Base-by-base conservation (phyloP, 768 basidiomycete species). In the Leccinum variicolor region DNA sequence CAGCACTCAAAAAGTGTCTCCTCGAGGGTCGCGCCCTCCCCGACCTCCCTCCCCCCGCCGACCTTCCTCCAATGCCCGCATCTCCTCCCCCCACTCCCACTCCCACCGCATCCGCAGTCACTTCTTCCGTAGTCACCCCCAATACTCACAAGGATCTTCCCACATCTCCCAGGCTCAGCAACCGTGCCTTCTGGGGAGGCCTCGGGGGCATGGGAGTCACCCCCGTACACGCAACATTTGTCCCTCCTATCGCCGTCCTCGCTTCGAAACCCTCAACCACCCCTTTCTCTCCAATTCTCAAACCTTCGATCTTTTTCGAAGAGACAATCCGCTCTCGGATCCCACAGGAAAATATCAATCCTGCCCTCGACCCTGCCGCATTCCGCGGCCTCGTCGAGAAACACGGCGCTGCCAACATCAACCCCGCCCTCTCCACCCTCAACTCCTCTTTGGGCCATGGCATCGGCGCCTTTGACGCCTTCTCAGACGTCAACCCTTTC, bases 111-210 rank as follows among this genome's bases (percentile, higher is more conserved):
- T 29, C 59, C 62, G 53, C 62, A 8, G 33, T 53, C 53, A 26
- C 65, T 56, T 61, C 66, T 29, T 64, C 72, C 28, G 71, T 81
- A 41, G 70, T 89, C 57, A 84, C 82, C 0, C 82, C 87, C 9
- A 92, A 92, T 66, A 85, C 85, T 0, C 84, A 87, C 64, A 94
- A 94, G 62, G 91, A 94, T 60, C 75, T 91, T 6, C 82, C 87
- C 2, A 79, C 80, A 1, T 84, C 85, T 1, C 85, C 85, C 11
- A 78, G 84, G 43, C 72, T 84, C 54, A 75, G 75, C 50, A 67
- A 65, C 48, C 50, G 78, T 71, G 51, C 76, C 69, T 93, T 94
- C 79, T 96, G 94, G 94, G 92, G 90, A 36, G 90, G 89, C n/a
- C 74, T 76, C 50, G 76, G 78, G n/a, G 74, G 77, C 26, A 84